Evolutionary conservation across 768 basidiomycete genomes (phyloP).

Genomic region (Xerocomus potaroensis): DNA sequence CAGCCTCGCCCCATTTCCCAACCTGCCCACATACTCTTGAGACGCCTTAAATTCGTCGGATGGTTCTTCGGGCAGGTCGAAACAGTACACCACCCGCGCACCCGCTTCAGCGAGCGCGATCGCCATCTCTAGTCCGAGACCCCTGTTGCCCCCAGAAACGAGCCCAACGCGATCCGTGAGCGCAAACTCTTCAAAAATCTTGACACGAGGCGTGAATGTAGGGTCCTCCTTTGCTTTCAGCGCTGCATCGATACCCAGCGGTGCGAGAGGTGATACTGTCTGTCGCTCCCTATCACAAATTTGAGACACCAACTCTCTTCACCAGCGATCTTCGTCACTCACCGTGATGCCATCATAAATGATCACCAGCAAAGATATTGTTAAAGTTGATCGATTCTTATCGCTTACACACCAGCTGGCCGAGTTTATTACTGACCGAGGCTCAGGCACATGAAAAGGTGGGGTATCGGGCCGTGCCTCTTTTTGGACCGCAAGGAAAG

Average conservation of each 20-base stretch:
- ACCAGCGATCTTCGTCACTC: not conserved
- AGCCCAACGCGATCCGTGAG: constrained; percentile 55
- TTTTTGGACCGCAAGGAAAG: no score
- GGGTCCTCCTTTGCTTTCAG: constrained; percentile 38
- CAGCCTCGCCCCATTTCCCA: constrained; percentile 41
- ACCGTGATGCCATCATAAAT: not conserved
- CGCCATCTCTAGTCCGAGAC: constrained; percentile 83
- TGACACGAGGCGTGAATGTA: constrained; percentile 35
- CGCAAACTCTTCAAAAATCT: constrained; percentile 57
- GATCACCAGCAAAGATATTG: not conserved
- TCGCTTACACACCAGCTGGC: not conserved
- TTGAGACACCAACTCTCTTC: not conserved
- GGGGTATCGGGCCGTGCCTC: no score
- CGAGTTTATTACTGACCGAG: no score
- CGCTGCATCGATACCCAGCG: constrained; percentile 61
- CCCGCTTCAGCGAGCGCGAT: constrained; percentile 70
- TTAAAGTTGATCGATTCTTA: not conserved
- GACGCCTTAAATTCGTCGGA: constrained; percentile 56
- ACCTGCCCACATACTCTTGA: constrained; percentile 44
- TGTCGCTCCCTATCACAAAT: constrained; percentile 25
- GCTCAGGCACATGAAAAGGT: not conserved
- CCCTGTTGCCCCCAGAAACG: constrained; percentile 61
- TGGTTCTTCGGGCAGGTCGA: constrained; percentile 55
- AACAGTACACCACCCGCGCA: constrained; percentile 63
- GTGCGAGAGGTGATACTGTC: constrained; percentile 52